Evolutionary conservation across 192 early-diverging fungal species (phyloP).

Genomic region (Phlyctochytrium arcticum): DNA sequence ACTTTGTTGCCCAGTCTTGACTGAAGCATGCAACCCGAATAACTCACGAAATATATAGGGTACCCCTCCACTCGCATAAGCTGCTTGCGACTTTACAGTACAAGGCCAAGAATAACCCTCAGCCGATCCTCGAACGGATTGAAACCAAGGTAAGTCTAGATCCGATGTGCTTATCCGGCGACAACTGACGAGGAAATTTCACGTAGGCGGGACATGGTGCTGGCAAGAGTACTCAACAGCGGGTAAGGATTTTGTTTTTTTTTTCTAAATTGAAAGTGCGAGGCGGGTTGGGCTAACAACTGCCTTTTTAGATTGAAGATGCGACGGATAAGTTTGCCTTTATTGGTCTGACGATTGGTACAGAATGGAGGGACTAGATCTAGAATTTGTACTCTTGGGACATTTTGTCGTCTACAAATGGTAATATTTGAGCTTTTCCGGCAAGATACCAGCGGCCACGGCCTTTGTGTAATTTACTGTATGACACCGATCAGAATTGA

Average conservation of each 20-base stretch:
- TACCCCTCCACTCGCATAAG: constrained; percentile 67
- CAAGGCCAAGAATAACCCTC: constrained; percentile 41
- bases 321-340: constrained; percentile 62
- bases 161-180: neutral
- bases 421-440: no score
- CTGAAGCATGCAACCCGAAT: constrained; percentile 13
- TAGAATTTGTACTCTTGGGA: no score
- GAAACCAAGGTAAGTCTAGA: constrained; percentile 46
- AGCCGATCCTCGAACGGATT: constrained; percentile 57
- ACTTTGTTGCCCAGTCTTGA: neutral
- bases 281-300: neutral
- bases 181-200: neutral
- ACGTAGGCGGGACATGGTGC: constrained; percentile 66
- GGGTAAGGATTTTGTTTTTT: constrained; percentile 7
- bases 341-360: constrained; percentile 42
- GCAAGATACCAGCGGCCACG: no score
- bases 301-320: constrained; percentile 49
- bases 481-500: no score
- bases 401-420: no score
- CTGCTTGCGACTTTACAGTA: constrained; percentile 60
- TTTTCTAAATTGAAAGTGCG: neutral
- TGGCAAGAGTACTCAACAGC: constrained; percentile 61
- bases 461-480: no score
- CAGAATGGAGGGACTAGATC: constrained; percentile 47
- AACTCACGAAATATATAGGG: constrained; percentile 2